phyloP scores from a whole-genome alignment of 371 early-diverging fungal species.

The Mucor saturninus region DNA sequence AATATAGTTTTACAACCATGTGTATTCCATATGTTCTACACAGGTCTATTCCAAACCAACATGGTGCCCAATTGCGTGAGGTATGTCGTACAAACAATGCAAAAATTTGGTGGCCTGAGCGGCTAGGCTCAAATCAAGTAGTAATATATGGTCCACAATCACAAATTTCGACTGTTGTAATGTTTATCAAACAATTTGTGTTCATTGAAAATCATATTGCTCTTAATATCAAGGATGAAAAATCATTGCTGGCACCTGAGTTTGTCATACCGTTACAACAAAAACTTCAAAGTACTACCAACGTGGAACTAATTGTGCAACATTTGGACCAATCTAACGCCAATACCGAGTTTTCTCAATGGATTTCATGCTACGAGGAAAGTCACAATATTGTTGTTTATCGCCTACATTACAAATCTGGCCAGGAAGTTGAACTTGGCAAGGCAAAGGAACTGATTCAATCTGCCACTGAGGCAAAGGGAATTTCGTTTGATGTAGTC shows the following conservation, averaged over 20 bases:
- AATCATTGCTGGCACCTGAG: not conserved
- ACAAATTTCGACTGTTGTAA: constrained; percentile 6
- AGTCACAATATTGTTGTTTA: constrained; percentile 2
- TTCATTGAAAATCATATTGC: constrained; percentile 1
- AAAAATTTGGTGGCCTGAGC: constrained; percentile 42
- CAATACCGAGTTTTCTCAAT: not conserved
- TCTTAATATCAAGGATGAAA: not conserved
- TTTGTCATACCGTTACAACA: not conserved
- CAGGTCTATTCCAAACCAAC: constrained; percentile 31
- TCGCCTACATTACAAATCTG: not conserved
- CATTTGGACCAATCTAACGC: constrained; percentile 4
- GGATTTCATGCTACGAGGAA: constrained; percentile 2
- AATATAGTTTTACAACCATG: constrained; percentile 32
- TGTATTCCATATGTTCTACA: constrained; percentile 41
- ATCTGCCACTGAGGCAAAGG: not conserved
- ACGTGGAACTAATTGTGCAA: not conserved
- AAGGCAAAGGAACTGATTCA: constrained; percentile 3
- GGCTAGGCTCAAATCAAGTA: constrained; percentile 20
- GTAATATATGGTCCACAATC: constrained; percentile 21
- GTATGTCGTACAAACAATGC: constrained; percentile 44
- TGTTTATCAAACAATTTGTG: constrained; percentile 10
- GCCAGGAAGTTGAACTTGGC: not conserved
- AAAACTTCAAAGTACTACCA: not conserved
- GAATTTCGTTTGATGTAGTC: not conserved
- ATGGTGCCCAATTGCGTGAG: constrained; percentile 30